A percentile compares a stretch with the other conserved stretches of the same genome.
These are phyloP conservation scores for Diaporthe eres DNA, from an alignment of 2,329 filamentous ascomycete genomes.

Conservation along the genomic window DNA sequence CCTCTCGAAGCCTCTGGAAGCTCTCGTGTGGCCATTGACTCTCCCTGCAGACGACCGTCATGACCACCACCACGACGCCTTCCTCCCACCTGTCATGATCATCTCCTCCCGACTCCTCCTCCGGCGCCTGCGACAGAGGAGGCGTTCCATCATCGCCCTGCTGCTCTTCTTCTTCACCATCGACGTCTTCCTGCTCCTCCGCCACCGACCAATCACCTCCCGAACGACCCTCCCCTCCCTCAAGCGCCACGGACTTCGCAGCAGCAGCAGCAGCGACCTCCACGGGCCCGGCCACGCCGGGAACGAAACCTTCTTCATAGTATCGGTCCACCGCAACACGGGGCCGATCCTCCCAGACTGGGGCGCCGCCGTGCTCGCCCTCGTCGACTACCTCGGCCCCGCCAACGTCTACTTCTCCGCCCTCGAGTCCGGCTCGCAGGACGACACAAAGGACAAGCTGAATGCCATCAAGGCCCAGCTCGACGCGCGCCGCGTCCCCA, in stretches of 20 bases:
- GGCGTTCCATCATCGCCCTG: conserved; percentile 51
- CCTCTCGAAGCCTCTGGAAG: conserved; percentile 21
- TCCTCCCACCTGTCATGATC: conserved; percentile 48
- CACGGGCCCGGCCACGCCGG: neutral
- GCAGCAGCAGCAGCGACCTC: conserved; percentile 21
- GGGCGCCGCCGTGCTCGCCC: conserved; percentile 69
- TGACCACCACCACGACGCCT: conserved; percentile 17
- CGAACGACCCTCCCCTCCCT: conserved; percentile 46
- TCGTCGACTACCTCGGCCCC: conserved; percentile 69
- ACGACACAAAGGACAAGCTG: conserved; percentile 75
- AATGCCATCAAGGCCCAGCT: conserved; percentile 68
- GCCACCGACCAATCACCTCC: conserved; percentile 50
- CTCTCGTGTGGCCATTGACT: conserved; percentile 1
- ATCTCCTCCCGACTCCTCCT: conserved; percentile 51
- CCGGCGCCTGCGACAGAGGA: conserved; percentile 50
- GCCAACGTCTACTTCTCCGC: conserved; percentile 76
- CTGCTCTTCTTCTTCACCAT: conserved; percentile 52
- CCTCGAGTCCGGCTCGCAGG: conserved; percentile 77
- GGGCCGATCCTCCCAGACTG: conserved; percentile 72
- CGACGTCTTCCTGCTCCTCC: conserved; percentile 51
- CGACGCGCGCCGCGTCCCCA: conserved; percentile 63
- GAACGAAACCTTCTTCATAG: conserved; percentile 70
- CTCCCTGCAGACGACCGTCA: conserved; percentile 16
- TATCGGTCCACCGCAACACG: conserved; percentile 77
- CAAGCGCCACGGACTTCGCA: conserved; percentile 10